Evolutionary conservation across 2,329 filamentous ascomycete species (phyloP).

Genomic region (Fusarium palustre): DNA sequence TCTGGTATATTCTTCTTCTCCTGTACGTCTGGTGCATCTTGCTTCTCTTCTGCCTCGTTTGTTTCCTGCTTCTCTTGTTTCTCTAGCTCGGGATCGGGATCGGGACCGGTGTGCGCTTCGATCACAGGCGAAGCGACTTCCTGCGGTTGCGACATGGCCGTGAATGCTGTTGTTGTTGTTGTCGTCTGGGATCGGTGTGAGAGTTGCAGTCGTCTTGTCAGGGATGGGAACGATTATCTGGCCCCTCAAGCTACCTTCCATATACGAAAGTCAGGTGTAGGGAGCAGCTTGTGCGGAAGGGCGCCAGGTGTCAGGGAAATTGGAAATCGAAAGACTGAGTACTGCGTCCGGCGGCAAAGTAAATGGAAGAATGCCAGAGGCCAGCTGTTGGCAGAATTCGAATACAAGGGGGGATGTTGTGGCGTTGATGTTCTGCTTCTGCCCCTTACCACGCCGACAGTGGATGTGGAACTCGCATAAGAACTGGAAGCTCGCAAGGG

Average conservation of each 20-base stretch:
- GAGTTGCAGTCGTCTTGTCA: conserved; percentile 23
- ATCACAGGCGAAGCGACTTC: conserved; percentile 46
- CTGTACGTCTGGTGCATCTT: conserved; percentile 5
- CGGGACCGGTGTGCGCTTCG: conserved; percentile 20
- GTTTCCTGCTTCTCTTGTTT: conserved; percentile 17
- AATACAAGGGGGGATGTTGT: conserved; percentile 40
- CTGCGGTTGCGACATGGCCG: conserved; percentile 52
- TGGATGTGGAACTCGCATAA: conserved; percentile 28
- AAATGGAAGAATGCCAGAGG: conserved; percentile 45
- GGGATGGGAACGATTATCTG: conserved; percentile 33
- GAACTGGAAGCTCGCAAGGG: conserved; percentile 40
- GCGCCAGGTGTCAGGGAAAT: conserved; percentile 23
- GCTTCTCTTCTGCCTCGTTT: conserved; percentile 12
- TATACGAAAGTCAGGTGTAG: conserved; percentile 29
- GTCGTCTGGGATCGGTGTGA: conserved; percentile 5
- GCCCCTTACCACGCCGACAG: conserved; percentile 39
- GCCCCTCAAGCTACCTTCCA: conserved; percentile 43
- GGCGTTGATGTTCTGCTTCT: conserved; percentile 43
- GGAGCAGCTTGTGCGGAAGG: conserved; percentile 24
- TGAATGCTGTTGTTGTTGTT: conserved; percentile 15
- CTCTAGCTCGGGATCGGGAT: conserved; percentile 20
- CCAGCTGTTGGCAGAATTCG: conserved; percentile 42
- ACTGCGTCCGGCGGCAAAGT: conserved; percentile 37
- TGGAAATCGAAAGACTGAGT: conserved; percentile 30
- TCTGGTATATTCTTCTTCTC: conserved; percentile 8